Base-by-base conservation (phyloP, 108 stramenopile genomes). In the Mediolabrus comicus region DNA sequence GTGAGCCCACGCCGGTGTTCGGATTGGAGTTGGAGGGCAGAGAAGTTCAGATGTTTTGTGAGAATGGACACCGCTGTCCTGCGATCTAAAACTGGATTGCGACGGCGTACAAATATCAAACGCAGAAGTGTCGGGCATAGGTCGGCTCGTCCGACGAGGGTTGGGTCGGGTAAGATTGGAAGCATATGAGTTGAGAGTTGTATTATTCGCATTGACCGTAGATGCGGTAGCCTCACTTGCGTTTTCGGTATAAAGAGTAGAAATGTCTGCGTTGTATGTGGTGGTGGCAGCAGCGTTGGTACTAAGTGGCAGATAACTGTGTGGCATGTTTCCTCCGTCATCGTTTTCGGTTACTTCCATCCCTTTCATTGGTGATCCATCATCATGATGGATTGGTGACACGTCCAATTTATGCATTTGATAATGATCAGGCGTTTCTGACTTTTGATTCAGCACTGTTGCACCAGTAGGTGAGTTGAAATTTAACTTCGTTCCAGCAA, bases 51-150 rank as follows among this genome's bases (percentile, higher is more conserved):
- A 51, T 49, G 60, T 74, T 56, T 84, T 83, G 41, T 65, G 66
- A 0, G 84, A 87, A 25, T 71, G 71, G 34, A 76, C 72, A 14
- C 62, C 79, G 22, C 74, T 80, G 8, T 78, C 77, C 67, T 59
- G 66, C 17, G 77, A 78, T 25, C 69, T 65, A 26, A 76, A 31
- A 26, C 75, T 76, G 10, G 68, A 67, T 27, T 69, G 67, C 9
- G 81, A 74, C 4, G 86, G 81, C 3, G 66, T 75, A 39, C 41
- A 35, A 30, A 67, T 34, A 31, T 87, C 86, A 74, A 92, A 92
- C 1, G 91, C 91, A 9, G 85, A 86, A 52, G 86, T 88, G 57
- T 92, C 91, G 1, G 91, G 91, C 87, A 89, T 92, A 7, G 91
- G 91, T 31, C 91, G 73, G 29, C 52, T 53, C 34, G 81, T 33